Evolutionary conservation across 2,329 filamentous ascomycete genomes (phyloP).

Genomic region (Myrmaecium sp.): DNA sequence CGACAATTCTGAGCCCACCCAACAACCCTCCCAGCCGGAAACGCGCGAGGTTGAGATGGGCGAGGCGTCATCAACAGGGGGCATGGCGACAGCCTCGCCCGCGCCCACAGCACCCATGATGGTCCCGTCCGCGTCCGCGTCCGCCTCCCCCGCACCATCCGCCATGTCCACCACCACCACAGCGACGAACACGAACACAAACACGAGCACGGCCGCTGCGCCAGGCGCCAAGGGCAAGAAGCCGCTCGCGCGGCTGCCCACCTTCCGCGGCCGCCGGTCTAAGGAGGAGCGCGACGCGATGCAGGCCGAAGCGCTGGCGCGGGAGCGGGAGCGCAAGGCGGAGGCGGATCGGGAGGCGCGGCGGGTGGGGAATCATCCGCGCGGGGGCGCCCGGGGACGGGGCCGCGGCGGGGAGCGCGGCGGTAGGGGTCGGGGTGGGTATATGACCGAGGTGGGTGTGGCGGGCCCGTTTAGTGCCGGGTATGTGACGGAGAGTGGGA

Average conservation of each 20-base stretch:
- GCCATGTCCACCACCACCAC: too few species aligned
- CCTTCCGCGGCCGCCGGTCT: constrained; percentile 26
- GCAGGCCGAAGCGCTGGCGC: constrained; percentile 21
- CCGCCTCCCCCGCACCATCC: too few species aligned
- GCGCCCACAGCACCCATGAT: too few species aligned
- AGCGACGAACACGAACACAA: too few species aligned
- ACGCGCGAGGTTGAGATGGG: too few species aligned
- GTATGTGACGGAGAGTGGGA: constrained; percentile 14
- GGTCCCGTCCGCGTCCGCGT: too few species aligned
- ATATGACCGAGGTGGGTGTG: constrained; percentile 18
- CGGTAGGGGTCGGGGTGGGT: constrained; percentile 21
- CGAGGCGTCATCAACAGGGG: too few species aligned
- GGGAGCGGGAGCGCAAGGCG: constrained; percentile 20
- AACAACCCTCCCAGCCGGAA: too few species aligned
- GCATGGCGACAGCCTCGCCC: too few species aligned
- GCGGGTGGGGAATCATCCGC: constrained; percentile 10
- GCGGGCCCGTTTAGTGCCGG: too few species aligned
- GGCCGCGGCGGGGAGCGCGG: constrained; percentile 12
- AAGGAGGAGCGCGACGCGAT: constrained; percentile 27
- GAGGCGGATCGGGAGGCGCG: constrained; percentile 16
- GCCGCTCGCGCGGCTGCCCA: constrained; percentile 16
- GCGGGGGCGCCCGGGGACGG: constrained; percentile 7
- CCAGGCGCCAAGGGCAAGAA: constrained; percentile 12
- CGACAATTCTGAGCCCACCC: too few species aligned
- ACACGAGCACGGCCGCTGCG: constrained; percentile 13